Base-by-base conservation (phyloP, 1,139 yeast genomes). In the Waltiozyma sp. region DNA sequence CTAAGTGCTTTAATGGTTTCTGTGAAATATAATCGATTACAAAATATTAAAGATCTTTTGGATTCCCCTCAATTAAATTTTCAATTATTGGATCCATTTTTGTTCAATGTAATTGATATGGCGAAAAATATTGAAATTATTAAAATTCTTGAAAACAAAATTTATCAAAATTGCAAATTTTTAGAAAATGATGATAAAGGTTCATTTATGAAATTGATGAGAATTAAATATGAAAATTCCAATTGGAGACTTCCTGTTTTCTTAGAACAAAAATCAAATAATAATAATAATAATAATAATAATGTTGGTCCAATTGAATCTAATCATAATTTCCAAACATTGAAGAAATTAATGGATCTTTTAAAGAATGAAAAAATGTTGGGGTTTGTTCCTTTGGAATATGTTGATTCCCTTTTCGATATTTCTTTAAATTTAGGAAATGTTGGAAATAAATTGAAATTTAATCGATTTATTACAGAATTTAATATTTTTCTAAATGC, bases 1-100 rank as follows among this genome's bases (percentile, higher is more conserved):
- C 65, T 80, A 51, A 75, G 91, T 0, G 95, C 96, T 0, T 58
- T 87, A 44, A 77, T 80, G 71, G 67, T 77, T 6, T 82, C 75
- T 54, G 76, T 84, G 40, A 82, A 83, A 55, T 87, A 79, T 60
- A 80, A 79, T 48, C 67, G 94, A 39, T 43, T 72, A 1, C 80
- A 75, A 2, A 83, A 84, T 47, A 65, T 87, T 19, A 56, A 62
- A 34, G 65, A 63, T 3, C 57, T 82, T 0, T 47, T 80, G 3
- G 43, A 55, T 3, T 81, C 77, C 51, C 49, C 59, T 1, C 54
- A 78, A 41, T 55, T 78, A 11, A 64, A 73, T 15, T 62, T 80
- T 19, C 49, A 61, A 19, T 63, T 60, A 43, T 68, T 66, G 43
- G 83, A 77, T 50, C 62, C 55, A 37, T 62, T 63, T 37, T 66